Evolutionary conservation across 108 stramenopile genomes (phyloP).

Genomic region (Skeletonema potamos): DNA sequence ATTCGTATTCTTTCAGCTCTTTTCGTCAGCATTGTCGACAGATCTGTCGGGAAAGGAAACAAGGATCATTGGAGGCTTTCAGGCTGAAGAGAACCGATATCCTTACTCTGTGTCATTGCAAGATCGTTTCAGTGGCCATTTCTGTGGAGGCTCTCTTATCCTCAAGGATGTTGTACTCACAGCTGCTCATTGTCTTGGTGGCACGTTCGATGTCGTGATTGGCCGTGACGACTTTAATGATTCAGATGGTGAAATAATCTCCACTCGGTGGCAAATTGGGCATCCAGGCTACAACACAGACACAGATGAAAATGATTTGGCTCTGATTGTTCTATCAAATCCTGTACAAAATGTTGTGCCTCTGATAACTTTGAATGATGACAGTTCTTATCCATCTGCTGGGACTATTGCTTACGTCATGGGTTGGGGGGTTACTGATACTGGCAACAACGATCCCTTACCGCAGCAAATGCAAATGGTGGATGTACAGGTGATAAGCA

Average conservation of each 20-base stretch:
- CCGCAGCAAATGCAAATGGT: conserved; percentile 5
- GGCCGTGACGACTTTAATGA: conserved; percentile 16
- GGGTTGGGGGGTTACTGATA: conserved; percentile 24
- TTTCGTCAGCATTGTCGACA: neutral
- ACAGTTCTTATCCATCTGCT: neutral
- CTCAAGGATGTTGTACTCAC: conserved; percentile 14
- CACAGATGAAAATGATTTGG: conserved; percentile 1
- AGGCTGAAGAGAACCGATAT: neutral
- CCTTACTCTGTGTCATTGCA: conserved; percentile 19
- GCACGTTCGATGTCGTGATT: conserved; percentile 20
- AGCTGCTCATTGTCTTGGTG: conserved; percentile 29
- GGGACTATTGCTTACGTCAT: conserved; percentile 6
- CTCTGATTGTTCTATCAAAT: conserved; percentile 4
- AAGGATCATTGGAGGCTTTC: conserved; percentile 11
- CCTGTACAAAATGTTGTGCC: neutral
- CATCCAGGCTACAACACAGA: neutral
- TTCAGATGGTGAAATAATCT: conserved; percentile 14
- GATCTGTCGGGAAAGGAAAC: neutral
- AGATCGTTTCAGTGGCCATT: neutral
- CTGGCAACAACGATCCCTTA: neutral
- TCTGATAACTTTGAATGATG: neutral
- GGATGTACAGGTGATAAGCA: conserved; percentile 18
- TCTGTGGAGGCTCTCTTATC: conserved; percentile 25
- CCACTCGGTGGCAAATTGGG: conserved; percentile 1
- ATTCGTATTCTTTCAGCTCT: neutral